These are phyloP conservation scores for Sinapis alba DNA, from an alignment of 441 rosid species.

Conservation along the genomic window DNA sequence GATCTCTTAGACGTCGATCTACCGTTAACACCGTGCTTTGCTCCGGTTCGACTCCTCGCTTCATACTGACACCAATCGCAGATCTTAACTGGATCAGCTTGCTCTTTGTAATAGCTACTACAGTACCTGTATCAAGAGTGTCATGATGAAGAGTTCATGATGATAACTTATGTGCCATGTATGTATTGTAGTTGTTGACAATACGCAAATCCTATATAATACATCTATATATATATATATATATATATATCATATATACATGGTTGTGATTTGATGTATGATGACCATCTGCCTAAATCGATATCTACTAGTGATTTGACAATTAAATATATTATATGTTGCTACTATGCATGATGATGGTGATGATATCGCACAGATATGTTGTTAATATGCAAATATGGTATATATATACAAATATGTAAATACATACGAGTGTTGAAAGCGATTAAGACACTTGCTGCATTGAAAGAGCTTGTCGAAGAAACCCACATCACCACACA, in stretches of 20 bases:
- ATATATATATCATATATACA: constrained; percentile 22
- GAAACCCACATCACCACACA: constrained; percentile 99
- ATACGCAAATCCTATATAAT: neutral
- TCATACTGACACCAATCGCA: constrained; percentile 95
- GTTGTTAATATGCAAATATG: constrained; percentile 6
- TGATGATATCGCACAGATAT: constrained; percentile 1
- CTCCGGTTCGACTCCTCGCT: constrained; percentile 41
- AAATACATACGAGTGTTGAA: constrained; percentile 79
- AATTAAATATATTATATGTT: neutral
- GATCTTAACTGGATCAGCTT: constrained; percentile 57
- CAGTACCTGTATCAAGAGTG: constrained; percentile 61
- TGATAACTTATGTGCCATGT: neutral
- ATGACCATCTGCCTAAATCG: constrained; percentile 3
- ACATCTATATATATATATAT: neutral
- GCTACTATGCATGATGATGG: constrained; percentile 5
- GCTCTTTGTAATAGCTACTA: constrained; percentile 77
- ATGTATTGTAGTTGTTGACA: constrained; percentile 20
- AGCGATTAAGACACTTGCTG: constrained; percentile 79
- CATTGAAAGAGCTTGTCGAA: constrained; percentile 92
- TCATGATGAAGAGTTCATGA: constrained; percentile 17
- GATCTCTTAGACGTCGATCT: constrained; percentile 67
- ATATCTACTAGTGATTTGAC: neutral
- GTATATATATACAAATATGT: neutral
- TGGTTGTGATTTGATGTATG: constrained; percentile 26
- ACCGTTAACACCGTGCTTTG: constrained; percentile 46